Conservation (phyloP, 139 green algal genomes). For the Nannochloris sp. region DNA sequence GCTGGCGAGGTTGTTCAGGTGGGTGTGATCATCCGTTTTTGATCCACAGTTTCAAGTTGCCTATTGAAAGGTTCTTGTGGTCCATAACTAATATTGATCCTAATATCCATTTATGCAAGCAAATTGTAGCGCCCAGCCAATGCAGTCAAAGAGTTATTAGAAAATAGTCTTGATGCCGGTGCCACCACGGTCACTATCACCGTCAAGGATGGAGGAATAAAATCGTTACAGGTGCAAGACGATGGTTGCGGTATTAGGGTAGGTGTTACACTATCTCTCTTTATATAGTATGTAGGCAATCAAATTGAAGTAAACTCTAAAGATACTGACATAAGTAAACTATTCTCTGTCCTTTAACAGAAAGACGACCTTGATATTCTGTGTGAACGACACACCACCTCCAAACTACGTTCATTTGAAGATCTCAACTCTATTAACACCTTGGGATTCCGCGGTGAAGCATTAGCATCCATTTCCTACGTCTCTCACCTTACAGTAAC, state of each 20-base stretch:
- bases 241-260: conserved; percentile 84
- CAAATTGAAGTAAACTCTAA: not conserved
- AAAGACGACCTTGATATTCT: conserved; percentile 77
- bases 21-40: not conserved
- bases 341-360: conserved; percentile 27
- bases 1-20: conserved; percentile 87
- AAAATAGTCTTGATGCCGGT: conserved; percentile 92
- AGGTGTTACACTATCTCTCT: not conserved
- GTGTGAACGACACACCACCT: conserved; percentile 87
- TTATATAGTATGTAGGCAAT: not conserved
- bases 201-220: conserved; percentile 88
- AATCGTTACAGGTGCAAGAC: conserved; percentile 88
- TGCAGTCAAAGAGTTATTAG: conserved; percentile 96
- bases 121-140: conserved; percentile 64
- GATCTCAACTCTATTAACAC: conserved; percentile 81
- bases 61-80: not conserved
- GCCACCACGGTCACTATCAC: conserved; percentile 41
- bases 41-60: not conserved
- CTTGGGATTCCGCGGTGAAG: conserved; percentile 92
- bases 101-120: not conserved
- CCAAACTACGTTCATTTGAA: conserved; percentile 83
- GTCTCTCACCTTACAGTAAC: conserved; percentile 87
- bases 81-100: not conserved
- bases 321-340: not conserved
- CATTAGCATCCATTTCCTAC: conserved; percentile 78